Percentiles rank a stretch among this genome's conserved stretches.
Conservation (phyloP, 306 rosid genomes). For the Lotus japonicus region DNA sequence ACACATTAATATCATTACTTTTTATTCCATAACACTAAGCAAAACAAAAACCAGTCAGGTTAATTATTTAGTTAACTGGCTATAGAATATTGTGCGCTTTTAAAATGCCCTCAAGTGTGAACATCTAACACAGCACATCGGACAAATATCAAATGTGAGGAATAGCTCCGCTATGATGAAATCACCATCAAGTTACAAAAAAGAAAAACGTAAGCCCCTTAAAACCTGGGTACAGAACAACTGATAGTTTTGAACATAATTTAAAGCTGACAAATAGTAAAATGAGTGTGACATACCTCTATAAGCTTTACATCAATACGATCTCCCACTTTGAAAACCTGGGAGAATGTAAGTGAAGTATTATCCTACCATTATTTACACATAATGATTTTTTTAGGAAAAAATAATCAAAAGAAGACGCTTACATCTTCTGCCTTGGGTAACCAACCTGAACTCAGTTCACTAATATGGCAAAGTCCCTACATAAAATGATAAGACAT, state of each 20-base stretch:
- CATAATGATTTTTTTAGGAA: background rate
- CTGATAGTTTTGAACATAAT: background rate
- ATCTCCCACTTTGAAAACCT: constrained; percentile 90
- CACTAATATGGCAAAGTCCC: constrained; percentile 99
- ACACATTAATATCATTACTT: background rate
- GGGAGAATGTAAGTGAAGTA: constrained; percentile 25
- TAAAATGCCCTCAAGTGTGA: background rate
- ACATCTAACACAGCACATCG: background rate
- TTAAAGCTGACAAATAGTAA: background rate
- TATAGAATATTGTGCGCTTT: background rate
- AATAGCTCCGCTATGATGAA: background rate
- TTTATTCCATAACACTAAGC: background rate
- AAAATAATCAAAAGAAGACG: background rate
- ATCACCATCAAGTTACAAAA: background rate
- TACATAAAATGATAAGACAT: constrained; percentile 33
- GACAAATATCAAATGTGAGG: background rate
- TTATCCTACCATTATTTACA: background rate
- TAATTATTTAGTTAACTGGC: background rate
- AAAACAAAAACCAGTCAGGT: background rate
- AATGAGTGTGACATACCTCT: constrained; percentile 70
- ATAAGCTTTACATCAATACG: constrained; percentile 84
- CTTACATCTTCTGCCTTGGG: constrained; percentile 95
- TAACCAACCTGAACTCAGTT: constrained; percentile 83
- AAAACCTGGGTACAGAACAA: background rate
- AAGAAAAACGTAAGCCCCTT: background rate